Base-by-base conservation (phyloP, 2,329 filamentous ascomycete genomes). In the Ilyonectria robusta region DNA sequence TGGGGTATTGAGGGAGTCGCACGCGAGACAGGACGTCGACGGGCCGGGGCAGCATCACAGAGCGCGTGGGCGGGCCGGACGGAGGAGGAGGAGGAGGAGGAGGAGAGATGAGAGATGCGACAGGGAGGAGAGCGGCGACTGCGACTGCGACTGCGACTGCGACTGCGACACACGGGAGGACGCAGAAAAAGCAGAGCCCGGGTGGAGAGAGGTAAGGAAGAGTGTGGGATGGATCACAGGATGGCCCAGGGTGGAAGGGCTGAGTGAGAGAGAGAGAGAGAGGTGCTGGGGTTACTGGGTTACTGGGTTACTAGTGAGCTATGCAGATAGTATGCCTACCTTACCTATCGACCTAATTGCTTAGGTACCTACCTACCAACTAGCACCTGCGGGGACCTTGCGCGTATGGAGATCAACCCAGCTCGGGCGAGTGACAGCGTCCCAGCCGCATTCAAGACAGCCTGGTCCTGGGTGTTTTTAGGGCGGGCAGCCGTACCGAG, bases 1-100 rank as follows among this genome's bases (percentile, higher is more conserved):
- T 69, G 72, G 71, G 71, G 71, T 44, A 21, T 17, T 15, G 46
- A 58, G 65, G 55, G 59, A 69, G 46, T 70, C 58, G 64, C 59
- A 64, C 64, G 65, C 64, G 64, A 68, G 51, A 51, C 48, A 66
- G 55, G 31, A 57, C 55, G 50, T 23, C 35, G 31, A 35, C 50
- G 61, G 66, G 58, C 58, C 59, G 57, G 63, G 62, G 56, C 50
- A 71, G 58, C 58, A 57, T 58, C 31, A 66, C 63, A 59, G 44
- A 44, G 55, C 56, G 55, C 56, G 44, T 23, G 35, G 33, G 33
- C 50, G 29, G 50, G 21, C 29, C 17, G 50, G 31, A 33, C 29
- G 50, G 50, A 51, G 8, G 47, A 26, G 46, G 21, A 26, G 50
- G 50, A 51, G 8, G 47, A 26, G 46, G 21, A 26, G 46, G 46